Percentiles rank a stretch among this genome's conserved stretches.
Evolutionary conservation across 2,329 filamentous ascomycete species (phyloP).

Genomic region (Nannizzia gypsea): DNA sequence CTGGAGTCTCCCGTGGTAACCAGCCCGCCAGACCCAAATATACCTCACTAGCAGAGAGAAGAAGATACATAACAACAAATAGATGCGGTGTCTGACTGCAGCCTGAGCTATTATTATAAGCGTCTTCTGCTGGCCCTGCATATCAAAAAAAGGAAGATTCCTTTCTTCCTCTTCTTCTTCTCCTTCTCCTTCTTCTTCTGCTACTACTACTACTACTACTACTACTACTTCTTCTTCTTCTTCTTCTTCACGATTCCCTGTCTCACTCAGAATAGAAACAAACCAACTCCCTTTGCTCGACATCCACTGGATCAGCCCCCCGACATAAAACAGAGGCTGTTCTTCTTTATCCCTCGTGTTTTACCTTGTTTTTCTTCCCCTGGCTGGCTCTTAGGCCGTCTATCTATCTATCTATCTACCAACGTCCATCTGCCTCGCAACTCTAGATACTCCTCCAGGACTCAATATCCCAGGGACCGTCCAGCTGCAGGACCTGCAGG

Average conservation of each 20-base stretch:
- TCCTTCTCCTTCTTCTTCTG: too few relatives aligned
- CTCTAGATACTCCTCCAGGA: background rate
- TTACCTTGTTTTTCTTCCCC: background rate
- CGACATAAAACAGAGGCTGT: background rate
- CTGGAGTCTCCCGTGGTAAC: background rate
- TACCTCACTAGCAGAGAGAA: too few relatives aligned
- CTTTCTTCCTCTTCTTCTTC: too few relatives aligned
- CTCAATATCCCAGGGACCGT: background rate
- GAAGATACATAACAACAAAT: too few relatives aligned
- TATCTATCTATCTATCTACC: background rate
- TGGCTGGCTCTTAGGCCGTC: too few relatives aligned
- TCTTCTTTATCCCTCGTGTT: background rate
- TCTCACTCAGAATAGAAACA: slow-evolving; percentile 6
- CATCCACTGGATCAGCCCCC: background rate
- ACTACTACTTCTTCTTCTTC: background rate
- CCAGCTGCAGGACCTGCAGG: slow-evolving; percentile 7
- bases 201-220: background rate
- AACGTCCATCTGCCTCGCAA: background rate
- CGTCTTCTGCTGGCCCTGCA: background rate
- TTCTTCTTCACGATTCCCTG: background rate
- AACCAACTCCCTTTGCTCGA: background rate
- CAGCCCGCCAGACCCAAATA: too few relatives aligned
- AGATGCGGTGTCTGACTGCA: too few relatives aligned
- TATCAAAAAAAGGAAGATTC: background rate
- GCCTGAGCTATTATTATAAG: background rate